These are phyloP conservation scores for Cyphellophora attinorum DNA, from an alignment of 2,329 filamentous ascomycete genomes.

Conservation along the genomic window DNA sequence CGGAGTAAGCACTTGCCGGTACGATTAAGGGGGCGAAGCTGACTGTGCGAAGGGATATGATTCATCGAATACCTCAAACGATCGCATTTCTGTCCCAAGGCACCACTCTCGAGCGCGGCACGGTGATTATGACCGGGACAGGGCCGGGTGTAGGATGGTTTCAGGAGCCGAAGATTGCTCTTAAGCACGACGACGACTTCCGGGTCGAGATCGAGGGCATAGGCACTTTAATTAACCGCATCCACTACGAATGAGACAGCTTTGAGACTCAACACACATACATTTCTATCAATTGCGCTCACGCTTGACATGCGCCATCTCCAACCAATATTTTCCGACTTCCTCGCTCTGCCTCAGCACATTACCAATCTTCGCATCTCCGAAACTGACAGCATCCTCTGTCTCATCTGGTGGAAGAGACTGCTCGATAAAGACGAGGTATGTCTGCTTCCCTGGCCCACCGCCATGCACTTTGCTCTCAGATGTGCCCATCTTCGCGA, in stretches of 20 bases:
- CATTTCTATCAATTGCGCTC: too few relatives aligned
- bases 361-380: neutral
- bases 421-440: neutral
- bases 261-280: too few relatives aligned
- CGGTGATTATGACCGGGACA: conserved; percentile 31
- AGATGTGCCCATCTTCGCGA: neutral
- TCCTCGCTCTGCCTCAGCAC: neutral
- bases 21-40: conserved; percentile 24
- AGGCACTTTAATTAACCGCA: conserved; percentile 35
- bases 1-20: conserved; percentile 1
- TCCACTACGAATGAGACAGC: conserved; percentile 18
- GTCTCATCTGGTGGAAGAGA: neutral
- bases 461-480: neutral
- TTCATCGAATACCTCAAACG: conserved; percentile 25
- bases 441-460: neutral
- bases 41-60: conserved; percentile 26
- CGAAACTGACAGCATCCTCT: neutral
- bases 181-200: conserved; percentile 31
- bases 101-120: conserved; percentile 26
- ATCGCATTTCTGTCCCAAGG: conserved; percentile 26
- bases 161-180: conserved; percentile 26
- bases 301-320: neutral
- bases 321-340: neutral
- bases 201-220: conserved; percentile 38
- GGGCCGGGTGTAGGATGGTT: conserved; percentile 32